A percentile compares a stretch with the other conserved stretches of the same genome.
These are phyloP conservation scores for Pelargonium exstipulatum DNA, from an alignment of 441 rosid genomes.

Conservation along the genomic window DNA sequence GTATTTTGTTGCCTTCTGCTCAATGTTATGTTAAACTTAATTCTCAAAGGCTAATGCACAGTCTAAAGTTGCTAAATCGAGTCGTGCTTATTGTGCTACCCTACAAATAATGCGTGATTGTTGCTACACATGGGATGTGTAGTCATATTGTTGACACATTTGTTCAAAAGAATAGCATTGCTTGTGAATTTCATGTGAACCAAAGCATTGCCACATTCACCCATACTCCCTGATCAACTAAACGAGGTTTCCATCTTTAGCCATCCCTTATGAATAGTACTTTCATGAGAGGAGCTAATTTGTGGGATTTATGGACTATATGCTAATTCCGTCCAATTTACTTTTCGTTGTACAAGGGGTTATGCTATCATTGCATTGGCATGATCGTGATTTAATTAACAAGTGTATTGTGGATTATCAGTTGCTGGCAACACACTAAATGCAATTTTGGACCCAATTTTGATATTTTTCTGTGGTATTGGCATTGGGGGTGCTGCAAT, in stretches of 20 bases:
- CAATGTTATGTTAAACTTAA: not conserved
- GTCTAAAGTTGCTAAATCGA: not conserved
- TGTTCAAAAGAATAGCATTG: no score
- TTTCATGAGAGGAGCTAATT: no score
- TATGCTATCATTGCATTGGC: not conserved
- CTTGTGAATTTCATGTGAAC: no score
- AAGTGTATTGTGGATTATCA: constrained; percentile 33
- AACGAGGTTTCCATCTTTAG: no score
- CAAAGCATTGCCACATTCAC: no score
- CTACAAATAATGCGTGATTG: not conserved
- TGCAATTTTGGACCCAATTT: constrained; percentile 65
- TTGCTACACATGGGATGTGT: no score
- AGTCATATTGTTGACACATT: no score
- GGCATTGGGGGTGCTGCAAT: constrained; percentile 85
- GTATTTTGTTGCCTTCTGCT: not conserved
- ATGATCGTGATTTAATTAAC: not conserved
- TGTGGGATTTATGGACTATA: no score
- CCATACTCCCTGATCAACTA: no score
- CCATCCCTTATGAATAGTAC: no score
- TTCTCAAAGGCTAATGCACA: not conserved
- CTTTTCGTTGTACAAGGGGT: not conserved
- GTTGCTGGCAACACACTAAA: constrained; percentile 79
- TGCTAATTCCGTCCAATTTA: not conserved
- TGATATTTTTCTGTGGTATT: constrained; percentile 61
- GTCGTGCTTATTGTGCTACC: not conserved